Evolutionary conservation across 2,329 filamentous ascomycete species (phyloP), one percentile per base, ranked within the genome.

Genomic region (Fusarium sp.): DNA sequence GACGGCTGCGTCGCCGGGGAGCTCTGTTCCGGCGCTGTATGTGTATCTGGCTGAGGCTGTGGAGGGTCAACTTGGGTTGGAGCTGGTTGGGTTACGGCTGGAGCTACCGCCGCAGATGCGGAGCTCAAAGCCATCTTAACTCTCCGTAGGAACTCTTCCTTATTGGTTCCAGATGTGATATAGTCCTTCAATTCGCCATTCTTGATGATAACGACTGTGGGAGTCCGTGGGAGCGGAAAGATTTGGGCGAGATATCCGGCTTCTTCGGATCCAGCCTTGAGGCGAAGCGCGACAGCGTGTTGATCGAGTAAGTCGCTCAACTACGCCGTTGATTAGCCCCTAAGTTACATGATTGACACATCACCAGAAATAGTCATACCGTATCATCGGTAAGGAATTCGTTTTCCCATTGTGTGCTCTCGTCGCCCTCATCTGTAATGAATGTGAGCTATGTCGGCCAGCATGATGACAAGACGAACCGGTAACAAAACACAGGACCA

Each of bases 401-500:
- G 29, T 86, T 80, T 79, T 96, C 92, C 93, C 93, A 97, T 67
- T 78, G 82, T 56, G 83, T 81, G 78, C 93, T 95, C 76, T 92
- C 90, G 29, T 89, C 85, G 43, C 86, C 85, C 54, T 88, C 88
- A 57, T 69, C 65, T 69, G 29, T 49, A 30, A 51, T 43, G 16
- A 24, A 45, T 52, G 66, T 76, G 57, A 77, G 71, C 22, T 59
- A 25, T 45, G 43, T 55, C 30, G 24, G 56, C 20, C 34, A 27
- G 27, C 29, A 34, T 52, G 44, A 66, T 65, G 52, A 58, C 56
- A 65, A 59, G 57, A 71, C 83, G 71, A 80, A 94, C 93, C 91
- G 76, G 90, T 88, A 32, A 97, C 91, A 80, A 98, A 97, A 81
- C 94, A 97, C 30, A 92, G 87, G 1, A 98, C 92, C 20, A 92